Conservation (phyloP, 2,329 filamentous ascomycete genomes). For the Microsporum audouinii region DNA sequence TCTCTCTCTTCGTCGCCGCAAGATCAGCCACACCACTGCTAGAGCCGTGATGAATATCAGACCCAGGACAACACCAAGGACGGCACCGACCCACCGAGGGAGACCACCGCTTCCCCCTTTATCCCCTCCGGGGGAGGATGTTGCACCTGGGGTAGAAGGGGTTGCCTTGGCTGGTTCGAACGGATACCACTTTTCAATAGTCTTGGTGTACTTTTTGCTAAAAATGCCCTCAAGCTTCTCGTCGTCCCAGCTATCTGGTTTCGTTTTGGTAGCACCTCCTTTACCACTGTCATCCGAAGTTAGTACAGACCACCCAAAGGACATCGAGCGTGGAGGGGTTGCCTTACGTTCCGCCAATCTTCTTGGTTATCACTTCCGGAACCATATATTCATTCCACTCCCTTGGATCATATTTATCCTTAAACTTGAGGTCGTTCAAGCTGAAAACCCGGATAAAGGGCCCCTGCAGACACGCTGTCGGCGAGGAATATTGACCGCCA, state of each 20-base stretch:
- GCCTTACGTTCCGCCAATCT: conserved; percentile 29
- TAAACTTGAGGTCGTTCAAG: conserved; percentile 25
- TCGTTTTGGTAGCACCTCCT: conserved; percentile 23
- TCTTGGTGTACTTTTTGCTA: conserved; percentile 42
- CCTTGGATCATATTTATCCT: conserved; percentile 22
- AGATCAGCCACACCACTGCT: conserved; percentile 44
- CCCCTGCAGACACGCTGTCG: conserved; percentile 37
- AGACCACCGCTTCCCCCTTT: conserved; percentile 29
- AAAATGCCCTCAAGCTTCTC: conserved; percentile 44
- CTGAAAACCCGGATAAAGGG: conserved; percentile 43
- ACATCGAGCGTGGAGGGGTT: neutral
- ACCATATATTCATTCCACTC: conserved; percentile 25
- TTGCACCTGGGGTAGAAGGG: neutral
- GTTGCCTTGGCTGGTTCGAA: conserved; percentile 32
- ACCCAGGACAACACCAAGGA: conserved; percentile 51
- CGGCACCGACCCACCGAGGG: conserved; percentile 49
- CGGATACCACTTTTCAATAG: conserved; percentile 50
- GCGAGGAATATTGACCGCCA: conserved; percentile 20
- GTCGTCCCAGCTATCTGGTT: conserved; percentile 37
- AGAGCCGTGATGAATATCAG: conserved; percentile 44
- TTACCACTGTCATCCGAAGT: conserved; percentile 16
- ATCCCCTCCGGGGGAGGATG: conserved; percentile 16
- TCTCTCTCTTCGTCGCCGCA: conserved; percentile 32
- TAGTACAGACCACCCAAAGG: conserved; percentile 5
- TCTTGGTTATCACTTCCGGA: conserved; percentile 19